Base-by-base conservation (phyloP, 2,329 filamentous ascomycete genomes). In the Penicillium decumbens region DNA sequence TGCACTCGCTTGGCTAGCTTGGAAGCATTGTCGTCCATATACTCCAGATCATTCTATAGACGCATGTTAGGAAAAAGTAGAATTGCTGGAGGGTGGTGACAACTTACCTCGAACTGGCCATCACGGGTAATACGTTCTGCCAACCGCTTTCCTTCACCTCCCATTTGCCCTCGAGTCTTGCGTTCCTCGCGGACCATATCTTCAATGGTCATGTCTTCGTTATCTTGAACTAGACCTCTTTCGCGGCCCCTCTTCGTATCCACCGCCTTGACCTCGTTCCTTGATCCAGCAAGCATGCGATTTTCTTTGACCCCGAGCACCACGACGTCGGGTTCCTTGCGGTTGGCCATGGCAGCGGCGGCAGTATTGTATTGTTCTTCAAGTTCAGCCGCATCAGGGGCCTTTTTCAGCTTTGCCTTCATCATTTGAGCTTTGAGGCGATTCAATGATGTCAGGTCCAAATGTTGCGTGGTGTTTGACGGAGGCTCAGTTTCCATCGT, bases 151-250 rank as follows among this genome's bases (percentile, higher is more conserved):
- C 88, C 88, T 65, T 96, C 91, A 45, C 89, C 89, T 37, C 88
- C 89, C 3, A 77, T 76, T 63, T 89, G 83, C 13, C 85, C 85
- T 50, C 84, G 85, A 4, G 89, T 96, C 47, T 92, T 85, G 30
- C 89, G 83, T 71, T 98, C 93, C 70, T 97, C 91, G 25, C 89
- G 84, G 15, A 98, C 83, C 93, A 98, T 98, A 69, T 98, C 93
- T 46, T 95, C 90, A 52, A 98, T 87, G 27, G 78, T 85, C 90
- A 98, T 97, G 61, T 97, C 90, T 45, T 95, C 88, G 65, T 97
- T 97, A 57, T 93, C 89, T 59, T 88, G 83, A 5, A 98, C 87
- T 6, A 84, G 79, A 1, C 92, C 93, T 46, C 91, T 83, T 69
- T 95, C 91, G 5, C 82, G 80, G 2, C 91, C 92, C 41, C 91